Base-by-base conservation (phyloP, 164 flowering plant genomes). In the Pachysandra terminalis region DNA sequence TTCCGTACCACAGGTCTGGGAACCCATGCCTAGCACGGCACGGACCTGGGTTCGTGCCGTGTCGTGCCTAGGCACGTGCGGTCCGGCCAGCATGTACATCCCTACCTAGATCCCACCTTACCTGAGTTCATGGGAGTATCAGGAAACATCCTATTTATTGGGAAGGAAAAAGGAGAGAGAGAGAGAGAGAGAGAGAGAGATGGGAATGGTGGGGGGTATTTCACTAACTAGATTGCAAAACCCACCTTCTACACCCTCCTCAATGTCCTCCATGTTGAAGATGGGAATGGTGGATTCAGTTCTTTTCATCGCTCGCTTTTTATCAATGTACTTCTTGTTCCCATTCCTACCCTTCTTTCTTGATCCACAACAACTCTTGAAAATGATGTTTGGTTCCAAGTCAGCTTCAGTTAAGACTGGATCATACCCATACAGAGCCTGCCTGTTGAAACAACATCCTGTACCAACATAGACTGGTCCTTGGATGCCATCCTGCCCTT, bases 381-480 rank as follows among this genome's bases (percentile, higher is more conserved):
- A 75, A 56, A 92, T 84, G 66, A 95, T 85, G 75, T 95, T 95
- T 52, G 98, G 98, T 67, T 95, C 89, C 78, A 95, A 70, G 80
- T 95, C 98, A 67, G 80, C 96, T 74, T 91, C 97, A 25, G 93
- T 84, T 70, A 95, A 79, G 64, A 95, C 86, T 37, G 99, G 97
- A 75, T 92, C 97, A 80, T 95, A 92, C 40, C 99, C 99, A 82
- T 95, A 95, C 19, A 95, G 76, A 67, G 99, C 99, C 75, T 91
- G 97, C 81, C 99, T 82, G 74, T 90, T 95, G 80, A 95, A 95
- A 82, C 97, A 90, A 68, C 97, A 90, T 27, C 99, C 99, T 19
- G 99, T 95, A 63, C 99, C 99, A 80, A 95, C 99, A 71, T 95
- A 95, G 27, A 95, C 94, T 24, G 99, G 99, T 35, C 99, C 99